Evolutionary conservation across 2,329 filamentous ascomycete genomes (phyloP).

Genomic region (Parastagonospora avenae): DNA sequence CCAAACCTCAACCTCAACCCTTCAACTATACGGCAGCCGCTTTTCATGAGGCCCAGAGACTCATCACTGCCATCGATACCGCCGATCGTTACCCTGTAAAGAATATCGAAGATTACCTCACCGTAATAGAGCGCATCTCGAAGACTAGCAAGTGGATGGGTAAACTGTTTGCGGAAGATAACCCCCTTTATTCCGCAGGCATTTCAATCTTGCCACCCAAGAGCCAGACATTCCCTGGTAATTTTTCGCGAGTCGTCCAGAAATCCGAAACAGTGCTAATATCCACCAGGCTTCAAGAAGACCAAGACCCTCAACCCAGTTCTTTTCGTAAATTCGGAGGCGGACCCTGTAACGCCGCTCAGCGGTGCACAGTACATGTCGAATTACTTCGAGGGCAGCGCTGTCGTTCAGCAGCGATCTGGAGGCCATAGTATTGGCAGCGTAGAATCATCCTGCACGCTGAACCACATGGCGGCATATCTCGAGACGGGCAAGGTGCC

Average conservation of each 20-base stretch:
- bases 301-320: conserved; percentile 54
- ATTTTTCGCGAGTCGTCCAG: background rate
- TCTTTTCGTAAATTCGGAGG: conserved; percentile 59
- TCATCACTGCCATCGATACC: conserved; percentile 13
- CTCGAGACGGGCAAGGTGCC: conserved; percentile 9
- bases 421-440: background rate
- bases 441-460: conserved; percentile 4
- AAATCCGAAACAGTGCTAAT: background rate
- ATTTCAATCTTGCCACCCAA: conserved; percentile 11
- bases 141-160: conserved; percentile 3
- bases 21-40: conserved; percentile 5
- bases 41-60: background rate
- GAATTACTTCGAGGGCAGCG: conserved; percentile 46
- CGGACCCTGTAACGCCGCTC: conserved; percentile 58
- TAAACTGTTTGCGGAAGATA: background rate
- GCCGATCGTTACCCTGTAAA: conserved; percentile 6
- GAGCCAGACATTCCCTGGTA: conserved; percentile 14
- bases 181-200: conserved; percentile 3
- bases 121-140: conserved; percentile 1
- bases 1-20: background rate
- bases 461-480: conserved; percentile 6
- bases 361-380: conserved; percentile 45
- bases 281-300: conserved; percentile 20
- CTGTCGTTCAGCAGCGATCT: conserved; percentile 39
- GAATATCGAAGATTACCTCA: conserved; percentile 7